These are phyloP conservation scores for Leccinum longicurvipes DNA, from an alignment of 768 basidiomycete species.

Conservation along the genomic window DNA sequence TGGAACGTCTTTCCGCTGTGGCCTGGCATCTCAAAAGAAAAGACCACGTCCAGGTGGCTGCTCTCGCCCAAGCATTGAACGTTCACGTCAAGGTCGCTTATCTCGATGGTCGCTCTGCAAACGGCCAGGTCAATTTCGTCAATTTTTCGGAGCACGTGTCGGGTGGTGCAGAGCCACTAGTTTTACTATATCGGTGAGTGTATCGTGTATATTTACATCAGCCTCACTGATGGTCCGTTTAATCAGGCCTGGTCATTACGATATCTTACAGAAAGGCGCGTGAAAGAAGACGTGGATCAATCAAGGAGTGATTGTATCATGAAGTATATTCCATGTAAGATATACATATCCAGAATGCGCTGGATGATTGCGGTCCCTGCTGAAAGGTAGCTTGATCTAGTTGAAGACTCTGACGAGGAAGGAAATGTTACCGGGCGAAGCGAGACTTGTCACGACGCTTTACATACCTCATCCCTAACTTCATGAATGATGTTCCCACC, in stretches of 20 bases:
- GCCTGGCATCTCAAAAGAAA: constrained; percentile 2
- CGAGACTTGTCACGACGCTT: no score
- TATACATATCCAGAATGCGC: constrained; percentile 6
- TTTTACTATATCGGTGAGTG: constrained; percentile 71
- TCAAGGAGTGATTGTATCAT: neutral
- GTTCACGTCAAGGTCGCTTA: constrained; percentile 75
- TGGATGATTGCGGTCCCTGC: neutral
- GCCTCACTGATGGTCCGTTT: constrained; percentile 1
- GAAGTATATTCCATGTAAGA: constrained; percentile 10
- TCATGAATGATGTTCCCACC: no score
- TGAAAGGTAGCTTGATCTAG: neutral
- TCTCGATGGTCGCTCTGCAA: constrained; percentile 59
- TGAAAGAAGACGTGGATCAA: constrained; percentile 2
- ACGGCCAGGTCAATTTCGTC: constrained; percentile 62
- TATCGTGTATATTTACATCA: neutral
- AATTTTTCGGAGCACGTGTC: constrained; percentile 53
- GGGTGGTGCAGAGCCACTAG: constrained; percentile 48
- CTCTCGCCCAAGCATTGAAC: constrained; percentile 64
- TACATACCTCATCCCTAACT: no score
- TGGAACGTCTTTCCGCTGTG: neutral
- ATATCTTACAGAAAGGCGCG: constrained; percentile 44
- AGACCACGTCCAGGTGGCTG: constrained; percentile 84
- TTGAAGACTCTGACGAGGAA: neutral
- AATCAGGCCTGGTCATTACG: constrained; percentile 82
- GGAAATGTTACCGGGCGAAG: neutral